Conservation (phyloP, 768 basidiomycete species). For the Rhodotorula babjevae region DNA sequence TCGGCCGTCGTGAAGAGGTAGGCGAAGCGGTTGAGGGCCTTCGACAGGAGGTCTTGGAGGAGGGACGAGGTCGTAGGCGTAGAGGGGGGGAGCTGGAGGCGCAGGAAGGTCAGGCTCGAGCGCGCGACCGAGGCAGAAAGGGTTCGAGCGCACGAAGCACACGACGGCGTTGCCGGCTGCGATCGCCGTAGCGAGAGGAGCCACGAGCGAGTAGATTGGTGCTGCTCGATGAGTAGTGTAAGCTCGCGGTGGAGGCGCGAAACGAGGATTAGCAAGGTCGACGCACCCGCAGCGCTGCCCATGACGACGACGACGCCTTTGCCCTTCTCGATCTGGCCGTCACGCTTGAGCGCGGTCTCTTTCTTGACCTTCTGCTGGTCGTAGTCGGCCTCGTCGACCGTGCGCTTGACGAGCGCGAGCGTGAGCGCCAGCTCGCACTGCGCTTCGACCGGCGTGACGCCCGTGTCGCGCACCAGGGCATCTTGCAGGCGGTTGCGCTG, state of each 20-base stretch:
- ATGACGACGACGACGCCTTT: not conserved
- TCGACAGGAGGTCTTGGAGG: not conserved
- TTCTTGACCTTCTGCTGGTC: not conserved
- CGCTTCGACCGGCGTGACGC: not conserved
- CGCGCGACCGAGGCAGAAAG: not conserved
- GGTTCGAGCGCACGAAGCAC: not conserved
- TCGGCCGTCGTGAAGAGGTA: not conserved
- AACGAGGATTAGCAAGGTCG: no score
- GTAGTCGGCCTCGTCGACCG: not conserved
- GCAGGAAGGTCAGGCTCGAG: not conserved
- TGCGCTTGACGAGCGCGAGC: not conserved
- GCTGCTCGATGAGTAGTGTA: not conserved
- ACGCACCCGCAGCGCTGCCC: not conserved
- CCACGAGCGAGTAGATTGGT: not conserved
- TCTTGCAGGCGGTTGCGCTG: not conserved
- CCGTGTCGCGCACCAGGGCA: not conserved
- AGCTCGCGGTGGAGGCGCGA: not conserved
- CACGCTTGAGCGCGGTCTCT: no score
- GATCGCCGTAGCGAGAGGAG: not conserved
- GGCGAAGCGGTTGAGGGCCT: not conserved
- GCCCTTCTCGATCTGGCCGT: not conserved
- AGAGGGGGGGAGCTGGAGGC: not conserved
- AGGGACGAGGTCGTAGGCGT: not conserved
- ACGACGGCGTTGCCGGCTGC: not conserved
- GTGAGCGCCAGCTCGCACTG: not conserved